phyloP scores from a whole-genome alignment of 192 early-diverging fungal species.

The Irineochytrium annulatum region DNA sequence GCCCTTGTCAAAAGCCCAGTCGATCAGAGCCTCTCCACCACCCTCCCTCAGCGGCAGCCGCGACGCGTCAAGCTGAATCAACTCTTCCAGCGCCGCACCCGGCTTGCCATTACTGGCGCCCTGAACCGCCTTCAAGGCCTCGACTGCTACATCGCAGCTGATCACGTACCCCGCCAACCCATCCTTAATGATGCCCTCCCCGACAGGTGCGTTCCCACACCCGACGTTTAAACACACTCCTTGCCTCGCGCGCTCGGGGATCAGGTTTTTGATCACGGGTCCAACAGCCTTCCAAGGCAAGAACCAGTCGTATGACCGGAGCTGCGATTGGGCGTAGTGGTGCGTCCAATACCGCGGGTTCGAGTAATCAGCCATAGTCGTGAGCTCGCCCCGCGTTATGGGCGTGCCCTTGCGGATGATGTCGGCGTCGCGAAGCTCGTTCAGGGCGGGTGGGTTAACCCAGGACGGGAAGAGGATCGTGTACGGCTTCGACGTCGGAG shows the following conservation, averaged over 20 bases:
- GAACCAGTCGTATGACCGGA: slow-evolving; percentile 16
- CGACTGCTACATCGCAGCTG: slow-evolving; percentile 8
- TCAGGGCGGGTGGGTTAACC: not conserved
- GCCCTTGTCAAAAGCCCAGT: slow-evolving; percentile 26
- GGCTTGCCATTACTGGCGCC: not conserved
- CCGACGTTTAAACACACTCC: slow-evolving; percentile 8
- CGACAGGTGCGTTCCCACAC: slow-evolving; percentile 18
- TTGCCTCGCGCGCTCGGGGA: not conserved
- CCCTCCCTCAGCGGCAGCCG: not conserved
- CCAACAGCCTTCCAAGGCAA: slow-evolving; percentile 14
- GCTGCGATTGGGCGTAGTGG: slow-evolving; percentile 16
- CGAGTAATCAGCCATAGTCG: slow-evolving; percentile 12
- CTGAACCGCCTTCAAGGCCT: not conserved
- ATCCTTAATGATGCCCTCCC: slow-evolving; percentile 18
- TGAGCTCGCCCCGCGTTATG: slow-evolving; percentile 17
- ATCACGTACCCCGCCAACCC: slow-evolving; percentile 6
- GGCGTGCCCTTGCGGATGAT: not conserved
- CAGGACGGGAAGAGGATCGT: slow-evolving; percentile 9
- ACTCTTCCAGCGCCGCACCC: not conserved
- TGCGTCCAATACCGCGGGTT: slow-evolving; percentile 7
- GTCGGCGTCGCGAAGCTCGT: not conserved
- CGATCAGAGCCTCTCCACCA: not conserved
- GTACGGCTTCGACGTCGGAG: slow-evolving; percentile 10
- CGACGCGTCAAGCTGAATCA: slow-evolving; percentile 3
- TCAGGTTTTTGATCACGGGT: not conserved